Base-by-base conservation (phyloP, 1,284 basidiomycete genomes). In the Marasmius fiardii region DNA sequence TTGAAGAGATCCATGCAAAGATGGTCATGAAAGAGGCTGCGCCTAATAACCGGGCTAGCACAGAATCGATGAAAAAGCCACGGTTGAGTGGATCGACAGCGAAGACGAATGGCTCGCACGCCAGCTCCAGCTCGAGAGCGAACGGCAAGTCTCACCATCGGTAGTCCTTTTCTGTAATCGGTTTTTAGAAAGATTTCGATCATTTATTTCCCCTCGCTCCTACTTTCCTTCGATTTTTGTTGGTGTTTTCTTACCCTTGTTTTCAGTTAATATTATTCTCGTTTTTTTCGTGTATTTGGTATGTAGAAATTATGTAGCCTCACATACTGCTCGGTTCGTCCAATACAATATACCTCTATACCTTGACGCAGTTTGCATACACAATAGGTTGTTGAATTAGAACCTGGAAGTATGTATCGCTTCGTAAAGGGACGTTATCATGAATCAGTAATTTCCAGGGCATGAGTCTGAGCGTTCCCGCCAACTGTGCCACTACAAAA, bases 1-100 rank as follows among this genome's bases (percentile, higher is more conserved):
- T 96, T 43, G 91, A 95, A 71, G 92, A 93, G 66, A 95, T 96
- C 43, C 93, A 95, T 65, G 88, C 90, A 16, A 95, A 95, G 74
- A 92, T 96, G 86, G 90, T 93, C 58, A 87, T 88, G 79, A 91
- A 92, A 69, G 88, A 90, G 67, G 76, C 78, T 45, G 78, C 79
- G 47, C 81, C 83, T 16, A 73, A 81, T 55, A 70, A 76, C 23
- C 69, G 75, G 53, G 70, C 77, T 34, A 76, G 78, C 48, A 68
- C 64, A 41, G 72, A 65, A 56, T 65, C 74, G 14, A 62, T 69
- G 57, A 86, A 85, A 72, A 86, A 85, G 63, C 74, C 79, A 49
- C 78, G 84, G 55, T n/a, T 52, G 16, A 71, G 74, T 28, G 76
- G 69, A 58, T 69, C 73, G 35, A 68, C 73, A 60, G 65, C 69